Evolutionary conservation across 1,284 basidiomycete species (phyloP), one percentile per base, ranked within the genome.

Genomic region (Heterobasidion parviporum): DNA sequence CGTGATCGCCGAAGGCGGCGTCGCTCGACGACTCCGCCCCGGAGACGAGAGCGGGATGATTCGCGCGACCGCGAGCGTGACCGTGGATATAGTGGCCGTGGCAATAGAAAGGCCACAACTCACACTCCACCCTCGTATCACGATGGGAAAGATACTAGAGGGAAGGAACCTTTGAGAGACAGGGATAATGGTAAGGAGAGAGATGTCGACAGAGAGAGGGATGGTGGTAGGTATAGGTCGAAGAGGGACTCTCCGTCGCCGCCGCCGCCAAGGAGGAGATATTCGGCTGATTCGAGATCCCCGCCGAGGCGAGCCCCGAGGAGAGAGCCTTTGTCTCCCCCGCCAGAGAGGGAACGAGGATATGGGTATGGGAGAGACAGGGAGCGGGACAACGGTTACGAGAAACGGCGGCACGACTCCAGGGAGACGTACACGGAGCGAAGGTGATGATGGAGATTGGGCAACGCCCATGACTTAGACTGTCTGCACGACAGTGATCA

Each of bases 261-360:
- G 52, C 26, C 60, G 55, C 56, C 52, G 7, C 9, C 49, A 20
- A 41, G 38, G 15, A 55, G 54, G 20, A 44, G 54, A 9, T 36
- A 55, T 32, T 50, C 48, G 8, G 54, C 50, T 41, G 57, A 53
- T 1, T 60, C 60, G 16, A 15, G 50, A 45, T 45, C 55, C 10
- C 56, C 56, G 20, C 56, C 26, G 26, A 26, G 26, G 5, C 26
- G 26, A 4, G 26, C 54, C n/a, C 53, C 55, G n/a, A 54, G 54
- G 53, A 26, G 41, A 16, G 52, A 51, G 8, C 52, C 61, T 34
- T 61, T 63, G 41, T 57, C 62, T 6, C 61, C 61, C 2, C 62
- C 60, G n/a, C 59, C 54, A 15, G 57, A 57, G 12, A 61, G 54
- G 50, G 59, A 58, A 20, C 50, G 54, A 12, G 59, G 56, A 35